Conservation (phyloP, 2,329 filamentous ascomycete genomes). For the Metarhizium humberi region DNA sequence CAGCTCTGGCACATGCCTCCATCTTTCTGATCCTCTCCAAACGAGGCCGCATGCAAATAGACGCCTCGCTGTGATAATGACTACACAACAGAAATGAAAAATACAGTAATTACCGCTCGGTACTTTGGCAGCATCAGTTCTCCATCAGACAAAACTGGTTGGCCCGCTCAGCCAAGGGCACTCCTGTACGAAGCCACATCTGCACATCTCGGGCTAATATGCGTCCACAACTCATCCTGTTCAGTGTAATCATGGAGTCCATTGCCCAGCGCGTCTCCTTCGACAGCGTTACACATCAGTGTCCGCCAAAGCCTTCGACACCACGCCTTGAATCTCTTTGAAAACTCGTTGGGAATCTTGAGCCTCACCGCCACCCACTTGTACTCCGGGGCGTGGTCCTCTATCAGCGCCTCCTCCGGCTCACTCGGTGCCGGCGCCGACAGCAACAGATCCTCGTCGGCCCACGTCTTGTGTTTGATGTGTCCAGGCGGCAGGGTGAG, state of each 20-base stretch:
- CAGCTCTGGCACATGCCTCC: neutral
- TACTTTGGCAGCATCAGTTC: too few relatives aligned
- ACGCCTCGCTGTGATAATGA: too few relatives aligned
- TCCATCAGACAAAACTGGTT: too few relatives aligned
- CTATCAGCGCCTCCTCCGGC: constrained; percentile 34
- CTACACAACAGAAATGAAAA: too few relatives aligned
- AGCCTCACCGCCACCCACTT: constrained; percentile 50
- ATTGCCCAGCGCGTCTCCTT: constrained; percentile 4
- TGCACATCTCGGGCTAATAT: constrained; percentile 9
- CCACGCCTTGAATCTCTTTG: constrained; percentile 35
- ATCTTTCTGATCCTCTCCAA: too few relatives aligned
- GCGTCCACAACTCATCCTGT: constrained; percentile 15
- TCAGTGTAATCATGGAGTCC: constrained; percentile 12
- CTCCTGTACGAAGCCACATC: constrained; percentile 1
- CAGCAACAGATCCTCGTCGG: constrained; percentile 42
- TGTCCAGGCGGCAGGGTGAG: constrained; percentile 38
- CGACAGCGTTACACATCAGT: constrained; percentile 4
- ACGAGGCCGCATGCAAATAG: too few relatives aligned
- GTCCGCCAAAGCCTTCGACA: constrained; percentile 25
- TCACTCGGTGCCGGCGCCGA: constrained; percentile 27
- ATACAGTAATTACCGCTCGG: too few relatives aligned
- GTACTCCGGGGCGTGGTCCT: constrained; percentile 43
- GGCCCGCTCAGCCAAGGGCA: neutral
- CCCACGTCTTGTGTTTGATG: constrained; percentile 40
- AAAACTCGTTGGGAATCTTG: constrained; percentile 48